Percentiles rank a stretch among this genome's conserved stretches.
These are phyloP conservation scores for Hyaloscypha bicolor DNA, from an alignment of 495 filamentous ascomycete species.

Conservation along the genomic window DNA sequence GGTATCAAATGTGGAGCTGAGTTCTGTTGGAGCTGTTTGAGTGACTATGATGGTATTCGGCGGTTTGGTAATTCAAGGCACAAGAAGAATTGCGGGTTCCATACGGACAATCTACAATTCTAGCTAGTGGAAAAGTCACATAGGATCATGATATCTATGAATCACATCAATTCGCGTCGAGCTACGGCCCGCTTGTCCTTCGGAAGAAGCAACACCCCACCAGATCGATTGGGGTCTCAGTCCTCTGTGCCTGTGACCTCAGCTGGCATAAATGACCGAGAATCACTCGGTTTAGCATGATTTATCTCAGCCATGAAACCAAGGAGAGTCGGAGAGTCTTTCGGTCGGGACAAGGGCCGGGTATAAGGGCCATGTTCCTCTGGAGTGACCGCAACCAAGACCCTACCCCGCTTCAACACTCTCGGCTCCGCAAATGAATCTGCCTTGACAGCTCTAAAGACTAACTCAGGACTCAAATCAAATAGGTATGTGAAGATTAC, in stretches of 20 bases:
- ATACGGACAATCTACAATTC: constrained; percentile 12
- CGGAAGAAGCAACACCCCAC: too few species aligned
- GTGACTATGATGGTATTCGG: constrained; percentile 14
- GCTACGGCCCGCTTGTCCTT: too few species aligned
- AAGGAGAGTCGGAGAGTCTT: not conserved
- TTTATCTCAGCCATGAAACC: not conserved
- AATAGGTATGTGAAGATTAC: constrained; percentile 6
- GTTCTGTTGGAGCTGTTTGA: constrained; percentile 22
- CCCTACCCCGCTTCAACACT: constrained; percentile 8
- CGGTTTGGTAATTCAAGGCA: constrained; percentile 13
- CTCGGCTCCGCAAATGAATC: constrained; percentile 9
- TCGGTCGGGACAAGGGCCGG: not conserved
- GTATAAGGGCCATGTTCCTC: not conserved
- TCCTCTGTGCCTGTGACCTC: too few species aligned
- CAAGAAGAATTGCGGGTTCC: constrained; percentile 12
- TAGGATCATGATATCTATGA: too few species aligned
- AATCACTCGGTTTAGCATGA: not conserved
- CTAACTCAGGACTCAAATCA: constrained; percentile 11
- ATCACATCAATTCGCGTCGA: too few species aligned
- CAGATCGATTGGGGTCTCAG: too few species aligned
- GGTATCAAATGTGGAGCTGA: constrained; percentile 19
- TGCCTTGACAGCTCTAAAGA: constrained; percentile 4
- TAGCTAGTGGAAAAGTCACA: not conserved
- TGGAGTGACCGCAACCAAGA: constrained; percentile 13
- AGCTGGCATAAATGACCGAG: not conserved